Conservation (phyloP, 371 early-diverging fungal species). For the Mucor mucedo region DNA sequence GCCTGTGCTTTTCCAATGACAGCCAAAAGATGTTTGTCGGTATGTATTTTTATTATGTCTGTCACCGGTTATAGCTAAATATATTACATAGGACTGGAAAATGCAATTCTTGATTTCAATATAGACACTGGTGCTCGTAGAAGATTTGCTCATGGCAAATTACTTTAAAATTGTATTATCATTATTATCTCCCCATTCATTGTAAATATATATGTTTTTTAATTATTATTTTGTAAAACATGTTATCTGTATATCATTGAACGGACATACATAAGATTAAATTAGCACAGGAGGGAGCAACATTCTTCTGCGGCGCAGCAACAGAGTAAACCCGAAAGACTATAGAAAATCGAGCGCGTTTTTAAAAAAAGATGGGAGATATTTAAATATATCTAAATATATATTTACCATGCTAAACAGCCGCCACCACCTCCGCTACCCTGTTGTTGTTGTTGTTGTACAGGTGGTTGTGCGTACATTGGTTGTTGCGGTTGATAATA, state of each 20-base stretch:
- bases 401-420: slow-evolving; percentile 15
- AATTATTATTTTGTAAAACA: too few relatives aligned
- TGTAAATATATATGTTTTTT: not conserved
- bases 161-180: slow-evolving; percentile 38
- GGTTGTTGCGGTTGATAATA: slow-evolving; percentile 27
- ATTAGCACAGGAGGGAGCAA: slow-evolving; percentile 8
- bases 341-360: not conserved
- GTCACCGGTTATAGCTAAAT: not conserved
- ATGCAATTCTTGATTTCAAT: slow-evolving; percentile 58
- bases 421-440: not conserved
- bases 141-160: slow-evolving; percentile 59
- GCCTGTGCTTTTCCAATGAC: slow-evolving; percentile 79
- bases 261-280: not conserved
- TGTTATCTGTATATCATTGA: too few relatives aligned
- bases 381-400: not conserved
- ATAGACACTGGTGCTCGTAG: slow-evolving; percentile 63
- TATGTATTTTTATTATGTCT: slow-evolving; percentile 28
- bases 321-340: slow-evolving; percentile 14
- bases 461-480: slow-evolving; percentile 13
- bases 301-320: slow-evolving; percentile 22
- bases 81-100: slow-evolving; percentile 51
- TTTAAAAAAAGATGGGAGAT: not conserved
- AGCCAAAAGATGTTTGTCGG: slow-evolving; percentile 82
- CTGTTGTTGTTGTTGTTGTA: not conserved
- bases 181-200: not conserved